These are phyloP conservation scores for Vitis rupestris DNA, from an alignment of 164 flowering plant species.

Conservation along the genomic window DNA sequence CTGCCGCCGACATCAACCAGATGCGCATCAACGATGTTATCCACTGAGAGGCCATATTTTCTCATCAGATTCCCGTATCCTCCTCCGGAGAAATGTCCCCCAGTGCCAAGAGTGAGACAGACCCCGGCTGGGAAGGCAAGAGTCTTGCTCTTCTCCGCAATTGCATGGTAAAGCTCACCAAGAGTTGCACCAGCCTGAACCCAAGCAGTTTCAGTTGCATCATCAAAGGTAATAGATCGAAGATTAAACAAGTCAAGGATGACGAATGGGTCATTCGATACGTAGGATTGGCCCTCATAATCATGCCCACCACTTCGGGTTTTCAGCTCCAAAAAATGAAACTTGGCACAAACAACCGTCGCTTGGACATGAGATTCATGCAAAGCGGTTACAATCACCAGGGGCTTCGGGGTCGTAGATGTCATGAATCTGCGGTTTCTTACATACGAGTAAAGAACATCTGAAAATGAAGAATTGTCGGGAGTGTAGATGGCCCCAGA, in stretches of 20 bases:
- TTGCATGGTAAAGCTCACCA: conserved; percentile 34
- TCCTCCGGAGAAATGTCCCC: conserved; percentile 41
- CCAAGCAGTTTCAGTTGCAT: conserved; percentile 26
- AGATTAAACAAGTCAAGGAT: conserved; percentile 26
- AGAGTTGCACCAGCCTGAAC: conserved; percentile 34
- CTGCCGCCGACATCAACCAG: conserved; percentile 26
- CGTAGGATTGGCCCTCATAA: conserved; percentile 34
- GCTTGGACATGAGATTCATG: conserved; percentile 23
- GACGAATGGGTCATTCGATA: conserved; percentile 20
- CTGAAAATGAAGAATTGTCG: conserved; percentile 6
- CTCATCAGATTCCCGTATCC: conserved; percentile 29
- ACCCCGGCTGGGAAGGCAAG: conserved; percentile 36
- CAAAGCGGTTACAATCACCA: conserved; percentile 27
- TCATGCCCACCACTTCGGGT: conserved; percentile 34
- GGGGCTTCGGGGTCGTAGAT: conserved; percentile 18
- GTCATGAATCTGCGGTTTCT: conserved; percentile 20
- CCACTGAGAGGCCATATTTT: conserved; percentile 32
- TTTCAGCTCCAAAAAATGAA: conserved; percentile 21
- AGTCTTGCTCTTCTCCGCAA: conserved; percentile 17
- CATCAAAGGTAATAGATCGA: conserved; percentile 9
- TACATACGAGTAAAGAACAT: conserved; percentile 8
- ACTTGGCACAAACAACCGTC: conserved; percentile 19
- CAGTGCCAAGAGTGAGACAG: conserved; percentile 32
- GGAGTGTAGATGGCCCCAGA: conserved; percentile 6
- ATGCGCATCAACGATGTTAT: conserved; percentile 31